Percentiles rank a stretch among this genome's conserved stretches.
Conservation (phyloP, 164 flowering plant species). For the Cinnamomum micranthum region DNA sequence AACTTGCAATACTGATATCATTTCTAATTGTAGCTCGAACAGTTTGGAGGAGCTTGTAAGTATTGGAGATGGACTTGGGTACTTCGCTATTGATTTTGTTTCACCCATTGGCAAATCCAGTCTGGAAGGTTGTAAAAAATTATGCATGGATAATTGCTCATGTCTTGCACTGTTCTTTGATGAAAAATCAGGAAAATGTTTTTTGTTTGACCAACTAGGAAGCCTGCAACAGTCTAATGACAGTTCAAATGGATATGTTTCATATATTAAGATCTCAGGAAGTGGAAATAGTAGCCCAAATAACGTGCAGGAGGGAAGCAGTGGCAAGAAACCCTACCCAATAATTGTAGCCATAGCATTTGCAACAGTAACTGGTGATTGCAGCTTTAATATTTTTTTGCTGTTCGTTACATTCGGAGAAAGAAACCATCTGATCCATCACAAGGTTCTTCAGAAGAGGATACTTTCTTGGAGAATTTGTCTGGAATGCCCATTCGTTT, state of each 20-base stretch:
- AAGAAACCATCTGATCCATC: slow-evolving; percentile 18
- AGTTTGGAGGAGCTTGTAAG: slow-evolving; percentile 20
- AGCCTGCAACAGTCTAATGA: slow-evolving; percentile 30
- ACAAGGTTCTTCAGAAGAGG: slow-evolving; percentile 33
- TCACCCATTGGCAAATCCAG: slow-evolving; percentile 28
- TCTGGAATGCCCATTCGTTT: slow-evolving; percentile 56
- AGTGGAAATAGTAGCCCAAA: slow-evolving; percentile 12
- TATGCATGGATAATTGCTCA: slow-evolving; percentile 47
- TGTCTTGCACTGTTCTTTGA: slow-evolving; percentile 46
- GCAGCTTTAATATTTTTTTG: slow-evolving; percentile 26
- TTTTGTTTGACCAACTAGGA: slow-evolving; percentile 46
- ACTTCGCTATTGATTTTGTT: slow-evolving; percentile 41
- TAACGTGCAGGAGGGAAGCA: slow-evolving; percentile 1
- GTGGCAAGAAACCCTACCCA: slow-evolving; percentile 9
- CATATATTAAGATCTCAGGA: slow-evolving; percentile 33
- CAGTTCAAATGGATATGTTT: slow-evolving; percentile 23
- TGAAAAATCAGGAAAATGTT: slow-evolving; percentile 35
- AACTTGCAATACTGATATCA: slow-evolving; percentile 30
- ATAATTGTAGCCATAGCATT: slow-evolving; percentile 27
- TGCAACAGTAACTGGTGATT: slow-evolving; percentile 30
- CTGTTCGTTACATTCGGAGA: slow-evolving; percentile 17
- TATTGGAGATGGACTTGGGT: slow-evolving; percentile 37
- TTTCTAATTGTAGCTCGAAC: slow-evolving; percentile 18
- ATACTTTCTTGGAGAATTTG: slow-evolving; percentile 42
- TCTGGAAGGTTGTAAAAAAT: slow-evolving; percentile 33